Evolutionary conservation across 352 stramenopile genomes (phyloP).

Genomic region (Pythium aquatile): DNA sequence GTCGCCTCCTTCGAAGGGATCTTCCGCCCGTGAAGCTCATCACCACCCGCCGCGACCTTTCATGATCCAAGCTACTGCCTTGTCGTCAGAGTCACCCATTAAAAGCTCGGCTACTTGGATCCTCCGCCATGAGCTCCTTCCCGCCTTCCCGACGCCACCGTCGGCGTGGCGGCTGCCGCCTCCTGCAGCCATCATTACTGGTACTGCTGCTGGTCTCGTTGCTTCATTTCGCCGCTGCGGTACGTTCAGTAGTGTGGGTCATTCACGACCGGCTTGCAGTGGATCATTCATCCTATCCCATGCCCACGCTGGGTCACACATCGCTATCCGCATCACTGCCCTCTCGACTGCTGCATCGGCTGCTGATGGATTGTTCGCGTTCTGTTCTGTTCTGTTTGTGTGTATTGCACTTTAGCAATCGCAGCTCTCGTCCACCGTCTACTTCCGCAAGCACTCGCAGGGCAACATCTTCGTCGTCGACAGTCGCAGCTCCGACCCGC

Average conservation of each 20-base stretch:
- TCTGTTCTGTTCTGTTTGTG: background rate
- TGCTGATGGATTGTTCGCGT: background rate
- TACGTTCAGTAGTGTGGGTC: background rate
- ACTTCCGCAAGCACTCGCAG: slow-evolving; percentile 48
- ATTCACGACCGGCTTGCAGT: background rate
- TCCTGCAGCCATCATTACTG: background rate
- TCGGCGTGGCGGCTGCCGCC: background rate
- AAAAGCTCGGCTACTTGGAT: background rate
- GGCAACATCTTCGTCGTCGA: slow-evolving; percentile 60
- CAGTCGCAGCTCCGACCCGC: slow-evolving; percentile 28
- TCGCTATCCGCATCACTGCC: too few relatives aligned
- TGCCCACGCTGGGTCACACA: too few relatives aligned
- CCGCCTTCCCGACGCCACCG: background rate
- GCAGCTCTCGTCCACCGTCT: slow-evolving; percentile 46
- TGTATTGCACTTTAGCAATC: background rate
- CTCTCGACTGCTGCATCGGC: background rate
- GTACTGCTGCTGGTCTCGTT: background rate
- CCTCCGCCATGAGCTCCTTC: background rate
- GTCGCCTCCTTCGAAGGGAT: background rate
- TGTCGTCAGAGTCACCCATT: background rate
- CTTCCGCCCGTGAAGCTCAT: background rate
- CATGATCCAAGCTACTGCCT: background rate
- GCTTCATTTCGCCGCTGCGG: background rate
- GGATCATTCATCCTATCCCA: background rate
- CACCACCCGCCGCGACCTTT: background rate